Percentiles rank a stretch among this genome's conserved stretches.
phyloP scores from a whole-genome alignment of 2,329 filamentous ascomycete genomes.

The Proliferodiscus dingleyae region DNA sequence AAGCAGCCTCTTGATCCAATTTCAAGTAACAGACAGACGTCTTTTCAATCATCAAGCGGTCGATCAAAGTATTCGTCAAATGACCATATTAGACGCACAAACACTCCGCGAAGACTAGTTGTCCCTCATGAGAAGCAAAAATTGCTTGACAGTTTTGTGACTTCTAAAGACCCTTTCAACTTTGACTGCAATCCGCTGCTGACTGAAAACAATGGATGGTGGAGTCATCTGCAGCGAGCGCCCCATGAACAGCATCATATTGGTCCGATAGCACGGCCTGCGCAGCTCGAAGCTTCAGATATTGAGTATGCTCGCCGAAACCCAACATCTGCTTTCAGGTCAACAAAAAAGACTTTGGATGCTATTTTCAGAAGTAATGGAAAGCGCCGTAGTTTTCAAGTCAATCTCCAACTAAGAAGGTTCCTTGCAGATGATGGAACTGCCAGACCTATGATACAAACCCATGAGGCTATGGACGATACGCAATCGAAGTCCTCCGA shows the following conservation, averaged over 20 bases:
- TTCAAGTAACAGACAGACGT: constrained; percentile 19
- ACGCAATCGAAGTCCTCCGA: not conserved
- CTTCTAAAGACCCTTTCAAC: constrained; percentile 8
- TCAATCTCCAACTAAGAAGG: constrained; percentile 34
- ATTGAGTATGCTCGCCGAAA: constrained; percentile 31
- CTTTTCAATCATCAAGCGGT: constrained; percentile 5
- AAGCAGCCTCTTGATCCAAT: constrained; percentile 17
- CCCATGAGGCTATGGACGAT: not conserved
- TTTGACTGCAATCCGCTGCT: not conserved
- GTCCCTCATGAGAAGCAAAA: constrained; percentile 21
- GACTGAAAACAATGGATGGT: not conserved
- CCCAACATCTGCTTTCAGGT: constrained; percentile 39
- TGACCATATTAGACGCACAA: not conserved
- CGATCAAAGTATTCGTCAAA: not conserved
- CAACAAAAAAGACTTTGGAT: constrained; percentile 51
- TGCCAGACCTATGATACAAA: constrained; percentile 12
- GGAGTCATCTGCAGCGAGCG: constrained; percentile 12
- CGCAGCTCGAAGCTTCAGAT: constrained; percentile 50
- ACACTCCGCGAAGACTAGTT: constrained; percentile 14
- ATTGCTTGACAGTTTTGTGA: constrained; percentile 31
- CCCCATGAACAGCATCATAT: constrained; percentile 13
- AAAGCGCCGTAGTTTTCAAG: constrained; percentile 25
- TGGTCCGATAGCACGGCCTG: constrained; percentile 37
- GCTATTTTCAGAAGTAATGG: constrained; percentile 44
- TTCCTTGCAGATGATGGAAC: constrained; percentile 30